Percentiles rank a stretch among this genome's conserved stretches.
Evolutionary conservation across 768 basidiomycete genomes (phyloP).

Genomic region (Agrocybe praecox): DNA sequence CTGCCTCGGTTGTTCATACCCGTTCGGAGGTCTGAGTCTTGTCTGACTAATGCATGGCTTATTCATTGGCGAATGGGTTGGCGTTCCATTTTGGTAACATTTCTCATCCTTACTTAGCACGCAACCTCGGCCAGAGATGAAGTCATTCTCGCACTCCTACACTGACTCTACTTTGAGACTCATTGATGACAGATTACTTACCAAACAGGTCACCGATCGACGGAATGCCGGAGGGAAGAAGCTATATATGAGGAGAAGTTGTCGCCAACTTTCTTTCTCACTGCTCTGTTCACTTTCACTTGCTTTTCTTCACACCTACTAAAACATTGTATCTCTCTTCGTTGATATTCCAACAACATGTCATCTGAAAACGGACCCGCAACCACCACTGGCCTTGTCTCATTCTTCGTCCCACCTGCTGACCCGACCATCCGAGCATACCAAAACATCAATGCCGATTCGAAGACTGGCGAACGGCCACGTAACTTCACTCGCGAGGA

Average conservation of each 20-base stretch:
- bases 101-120: not conserved
- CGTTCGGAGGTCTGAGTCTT: not conserved
- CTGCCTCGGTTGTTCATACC: no score
- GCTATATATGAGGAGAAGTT: no score
- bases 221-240: not conserved
- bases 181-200: not conserved
- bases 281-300: not conserved
- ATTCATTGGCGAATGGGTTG: not conserved
- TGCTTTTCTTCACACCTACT: not conserved
- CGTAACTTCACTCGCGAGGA: conserved; percentile 34
- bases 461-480: conserved; percentile 33
- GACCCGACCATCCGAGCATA: conserved; percentile 42
- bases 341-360: not conserved
- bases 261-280: not conserved
- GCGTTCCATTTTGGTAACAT: not conserved
- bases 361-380: conserved; percentile 3
- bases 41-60: not conserved
- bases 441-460: conserved; percentile 33
- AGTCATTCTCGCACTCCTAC: not conserved
- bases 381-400: conserved; percentile 31
- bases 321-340: not conserved
- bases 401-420: conserved; percentile 37
- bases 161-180: not conserved
- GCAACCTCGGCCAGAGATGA: not conserved
- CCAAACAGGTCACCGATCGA: not conserved